Evolutionary conservation across 1,139 yeast genomes (phyloP).

Genomic region (Candida anutae): DNA sequence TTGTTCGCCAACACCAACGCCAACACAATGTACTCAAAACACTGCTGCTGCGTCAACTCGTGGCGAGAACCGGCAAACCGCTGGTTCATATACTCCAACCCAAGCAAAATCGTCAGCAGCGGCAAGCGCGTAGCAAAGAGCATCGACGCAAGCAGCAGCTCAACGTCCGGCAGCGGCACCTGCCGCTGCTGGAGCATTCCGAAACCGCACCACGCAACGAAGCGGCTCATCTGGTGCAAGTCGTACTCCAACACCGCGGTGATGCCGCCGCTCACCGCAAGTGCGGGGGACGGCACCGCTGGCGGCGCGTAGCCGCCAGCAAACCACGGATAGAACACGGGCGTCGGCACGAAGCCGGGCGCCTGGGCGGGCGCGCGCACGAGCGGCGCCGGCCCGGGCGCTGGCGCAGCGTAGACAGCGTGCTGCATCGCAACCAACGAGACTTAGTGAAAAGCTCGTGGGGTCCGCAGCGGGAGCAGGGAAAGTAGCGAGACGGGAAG

Average conservation of each 20-base stretch:
- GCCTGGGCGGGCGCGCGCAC: slow-evolving; percentile 3
- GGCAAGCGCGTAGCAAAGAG: slow-evolving; percentile 88
- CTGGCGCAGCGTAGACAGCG: slow-evolving; percentile 7
- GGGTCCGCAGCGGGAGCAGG: too few relatives aligned
- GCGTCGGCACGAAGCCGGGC: too few relatives aligned
- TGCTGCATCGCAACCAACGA: slow-evolving; percentile 8
- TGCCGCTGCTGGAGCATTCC: slow-evolving; percentile 47
- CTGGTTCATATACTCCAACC: slow-evolving; percentile 66
- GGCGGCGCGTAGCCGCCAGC: slow-evolving; percentile 5
- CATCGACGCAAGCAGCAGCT: slow-evolving; percentile 56
- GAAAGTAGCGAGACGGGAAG: too few relatives aligned
- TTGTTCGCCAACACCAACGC: slow-evolving; percentile 83
- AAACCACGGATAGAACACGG: slow-evolving; percentile 5
- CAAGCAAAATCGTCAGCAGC: slow-evolving; percentile 66
- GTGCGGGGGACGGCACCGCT: slow-evolving; percentile 9
- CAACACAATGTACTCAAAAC: slow-evolving; percentile 59
- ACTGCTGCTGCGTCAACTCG: slow-evolving; percentile 18
- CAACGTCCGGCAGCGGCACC: slow-evolving; percentile 49
- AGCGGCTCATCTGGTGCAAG: slow-evolving; percentile 67
- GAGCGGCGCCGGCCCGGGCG: slow-evolving; percentile 6
- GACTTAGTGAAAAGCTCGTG: slow-evolving; percentile 8
- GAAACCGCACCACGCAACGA: slow-evolving; percentile 59
- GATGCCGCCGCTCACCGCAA: slow-evolving; percentile 60
- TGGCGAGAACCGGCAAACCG: slow-evolving; percentile 21
- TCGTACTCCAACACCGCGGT: slow-evolving; percentile 74